phyloP scores from a whole-genome alignment of 78 protist species.

The Polysphondylium violaceum region DNA sequence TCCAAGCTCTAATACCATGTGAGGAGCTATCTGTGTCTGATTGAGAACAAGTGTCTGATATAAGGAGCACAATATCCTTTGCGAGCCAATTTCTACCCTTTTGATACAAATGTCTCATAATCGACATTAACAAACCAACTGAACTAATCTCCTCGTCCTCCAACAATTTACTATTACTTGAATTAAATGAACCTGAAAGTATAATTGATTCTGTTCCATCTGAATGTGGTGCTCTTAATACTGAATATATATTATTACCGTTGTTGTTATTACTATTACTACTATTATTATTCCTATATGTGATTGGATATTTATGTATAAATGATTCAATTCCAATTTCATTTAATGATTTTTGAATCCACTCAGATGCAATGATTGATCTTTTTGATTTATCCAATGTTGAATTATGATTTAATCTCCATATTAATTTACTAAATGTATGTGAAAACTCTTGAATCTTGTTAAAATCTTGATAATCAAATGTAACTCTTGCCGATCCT shows the following conservation, averaged over 20 bases:
- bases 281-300: not conserved
- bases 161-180: not conserved
- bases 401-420: not conserved
- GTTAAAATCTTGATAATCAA: slow-evolving; percentile 25
- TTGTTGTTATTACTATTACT: not conserved
- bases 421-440: not conserved
- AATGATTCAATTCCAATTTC: slow-evolving; percentile 53
- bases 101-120: not conserved
- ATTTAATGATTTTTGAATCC: slow-evolving; percentile 12
- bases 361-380: slow-evolving; percentile 5
- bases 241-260: slow-evolving; percentile 69
- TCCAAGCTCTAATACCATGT: slow-evolving; percentile 26
- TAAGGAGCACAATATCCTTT: slow-evolving; percentile 68
- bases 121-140: slow-evolving; percentile 24
- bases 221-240: slow-evolving; percentile 77
- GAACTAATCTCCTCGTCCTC: not conserved
- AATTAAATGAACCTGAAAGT: slow-evolving; percentile 22
- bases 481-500: slow-evolving; percentile 67
- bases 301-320: slow-evolving; percentile 18
- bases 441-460: slow-evolving; percentile 12
- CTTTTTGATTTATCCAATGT: slow-evolving; percentile 1
- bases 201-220: slow-evolving; percentile 75
- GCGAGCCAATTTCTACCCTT: slow-evolving; percentile 76
- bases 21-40: not conserved
- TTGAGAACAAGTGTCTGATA: slow-evolving; percentile 9